These are phyloP conservation scores for Ceratobasidium sp. DNA, from an alignment of 1,284 basidiomycete genomes.

Conservation along the genomic window DNA sequence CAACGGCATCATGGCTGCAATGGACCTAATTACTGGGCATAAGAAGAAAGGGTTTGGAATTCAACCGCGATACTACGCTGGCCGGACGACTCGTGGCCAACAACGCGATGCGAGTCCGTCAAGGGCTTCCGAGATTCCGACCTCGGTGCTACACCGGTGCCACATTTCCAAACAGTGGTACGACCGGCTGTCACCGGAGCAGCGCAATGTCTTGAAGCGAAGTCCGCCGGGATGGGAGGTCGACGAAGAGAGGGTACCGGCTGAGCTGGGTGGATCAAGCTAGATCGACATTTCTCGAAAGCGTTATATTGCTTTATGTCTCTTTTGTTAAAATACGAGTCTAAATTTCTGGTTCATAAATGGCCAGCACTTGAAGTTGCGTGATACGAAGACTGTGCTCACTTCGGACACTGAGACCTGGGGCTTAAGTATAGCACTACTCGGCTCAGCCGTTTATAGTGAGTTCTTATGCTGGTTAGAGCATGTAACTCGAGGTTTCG, in stretches of 20 bases:
- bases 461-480: no score
- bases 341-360: no score
- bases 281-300: background rate
- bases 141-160: background rate
- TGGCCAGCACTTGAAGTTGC: no score
- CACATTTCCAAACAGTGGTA: constrained; percentile 4
- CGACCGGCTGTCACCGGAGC: background rate
- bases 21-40: background rate
- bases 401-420: no score
- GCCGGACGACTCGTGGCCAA: background rate
- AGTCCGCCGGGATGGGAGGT: constrained; percentile 11
- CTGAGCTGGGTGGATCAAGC: no score
- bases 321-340: no score
- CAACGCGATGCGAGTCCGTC: background rate
- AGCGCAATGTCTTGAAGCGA: background rate
- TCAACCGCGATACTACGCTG: background rate
- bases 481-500: no score
- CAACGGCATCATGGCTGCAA: background rate
- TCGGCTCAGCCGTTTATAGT: no score
- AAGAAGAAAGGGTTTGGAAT: background rate
- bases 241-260: background rate
- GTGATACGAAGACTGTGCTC: no score
- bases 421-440: no score
- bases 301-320: no score
- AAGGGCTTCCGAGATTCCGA: background rate